These are phyloP conservation scores for Cruciata laevipes DNA, from an alignment of 257 asterid species.

Conservation along the genomic window DNA sequence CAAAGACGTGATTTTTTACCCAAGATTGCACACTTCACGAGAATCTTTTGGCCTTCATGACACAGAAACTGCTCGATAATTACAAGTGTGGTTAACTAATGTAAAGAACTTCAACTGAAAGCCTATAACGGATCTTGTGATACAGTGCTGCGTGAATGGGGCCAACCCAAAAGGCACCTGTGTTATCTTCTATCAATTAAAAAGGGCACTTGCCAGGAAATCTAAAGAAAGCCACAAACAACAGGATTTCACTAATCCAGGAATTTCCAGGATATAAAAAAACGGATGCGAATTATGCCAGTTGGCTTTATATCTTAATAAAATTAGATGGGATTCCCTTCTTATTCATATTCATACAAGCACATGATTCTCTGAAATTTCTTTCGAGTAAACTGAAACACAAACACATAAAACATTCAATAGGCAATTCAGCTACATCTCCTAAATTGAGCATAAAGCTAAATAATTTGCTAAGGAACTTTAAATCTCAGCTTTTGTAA, in stretches of 20 bases:
- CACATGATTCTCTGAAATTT: not conserved
- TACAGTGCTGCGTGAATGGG: not conserved
- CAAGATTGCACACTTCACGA: not conserved
- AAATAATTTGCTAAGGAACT: not conserved
- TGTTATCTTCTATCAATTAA: not conserved
- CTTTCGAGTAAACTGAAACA: not conserved
- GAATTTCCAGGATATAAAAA: not conserved
- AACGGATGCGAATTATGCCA: not conserved
- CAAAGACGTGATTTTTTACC: not conserved
- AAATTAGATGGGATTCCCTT: not conserved
- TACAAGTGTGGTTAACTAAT: not conserved
- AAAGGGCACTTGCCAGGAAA: not conserved
- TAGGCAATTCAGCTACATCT: not conserved
- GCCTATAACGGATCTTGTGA: not conserved
- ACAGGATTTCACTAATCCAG: not conserved
- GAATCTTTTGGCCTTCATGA: not conserved
- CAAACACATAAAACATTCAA: constrained; percentile 3
- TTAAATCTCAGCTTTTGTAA: not conserved
- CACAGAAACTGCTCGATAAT: not conserved
- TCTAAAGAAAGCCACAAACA: not conserved
- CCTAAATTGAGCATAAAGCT: not conserved
- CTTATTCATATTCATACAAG: not conserved
- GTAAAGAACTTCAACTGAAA: not conserved
- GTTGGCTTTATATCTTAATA: not conserved
- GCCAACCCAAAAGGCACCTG: not conserved